phyloP scores from a whole-genome alignment of 495 filamentous ascomycete genomes.

The Daldinia loculata region DNA sequence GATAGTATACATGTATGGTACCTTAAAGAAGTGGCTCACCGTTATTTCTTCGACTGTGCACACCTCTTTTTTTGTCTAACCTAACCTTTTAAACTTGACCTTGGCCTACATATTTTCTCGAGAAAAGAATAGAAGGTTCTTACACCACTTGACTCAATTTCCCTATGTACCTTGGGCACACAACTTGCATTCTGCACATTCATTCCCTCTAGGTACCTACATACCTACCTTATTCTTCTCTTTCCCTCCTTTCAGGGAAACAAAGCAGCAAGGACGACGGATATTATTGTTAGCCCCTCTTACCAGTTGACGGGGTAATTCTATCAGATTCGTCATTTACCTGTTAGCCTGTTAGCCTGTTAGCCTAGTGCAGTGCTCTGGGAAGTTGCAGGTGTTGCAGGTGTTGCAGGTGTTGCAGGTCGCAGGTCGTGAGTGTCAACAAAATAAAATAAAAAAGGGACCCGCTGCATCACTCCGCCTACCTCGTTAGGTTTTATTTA shows the following conservation, averaged over 20 bases:
- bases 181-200: slow-evolving; percentile 5
- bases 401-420: background rate
- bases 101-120: slow-evolving; percentile 16
- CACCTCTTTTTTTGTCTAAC: slow-evolving; percentile 1
- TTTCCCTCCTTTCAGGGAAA: background rate
- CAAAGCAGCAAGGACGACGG: background rate
- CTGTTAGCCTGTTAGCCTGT: background rate
- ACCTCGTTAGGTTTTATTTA: slow-evolving; percentile 40
- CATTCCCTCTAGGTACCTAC: background rate
- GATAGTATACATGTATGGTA: background rate
- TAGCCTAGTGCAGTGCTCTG: background rate
- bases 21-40: slow-evolving; percentile 16
- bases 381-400: background rate
- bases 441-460: slow-evolving; percentile 46
- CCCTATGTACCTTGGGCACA: background rate
- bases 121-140: slow-evolving; percentile 38
- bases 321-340: background rate
- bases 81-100: slow-evolving; percentile 12
- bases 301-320: background rate
- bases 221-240: background rate
- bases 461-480: slow-evolving; percentile 44
- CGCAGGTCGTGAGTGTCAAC: slow-evolving; percentile 49
- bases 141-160: slow-evolving; percentile 13
- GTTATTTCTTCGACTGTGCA: slow-evolving; percentile 21
- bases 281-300: background rate